Conservation (phyloP, 208 protist genomes). For the Wallacemonas collosoma region DNA sequence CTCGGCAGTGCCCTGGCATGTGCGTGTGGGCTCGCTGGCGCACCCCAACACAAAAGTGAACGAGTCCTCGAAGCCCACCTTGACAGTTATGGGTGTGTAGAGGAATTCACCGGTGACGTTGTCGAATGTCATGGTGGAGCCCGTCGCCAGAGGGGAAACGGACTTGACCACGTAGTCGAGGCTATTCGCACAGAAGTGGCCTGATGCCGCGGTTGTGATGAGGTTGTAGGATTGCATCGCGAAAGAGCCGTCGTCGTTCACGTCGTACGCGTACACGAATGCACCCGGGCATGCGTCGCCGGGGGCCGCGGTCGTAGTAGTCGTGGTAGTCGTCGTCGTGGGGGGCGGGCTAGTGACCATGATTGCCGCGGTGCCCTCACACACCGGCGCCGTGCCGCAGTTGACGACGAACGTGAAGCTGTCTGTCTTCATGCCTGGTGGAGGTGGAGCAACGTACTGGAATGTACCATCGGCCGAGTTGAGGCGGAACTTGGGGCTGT, state of each 20-base stretch:
- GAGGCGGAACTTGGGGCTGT: constrained; percentile 22
- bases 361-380: constrained; percentile 27
- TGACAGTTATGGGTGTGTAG: constrained; percentile 40
- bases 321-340: constrained; percentile 14
- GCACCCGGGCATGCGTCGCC: constrained; percentile 33
- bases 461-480: constrained; percentile 16
- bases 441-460: constrained; percentile 20
- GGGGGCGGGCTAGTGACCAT: constrained; percentile 15
- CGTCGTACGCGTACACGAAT: constrained; percentile 38
- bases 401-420: constrained; percentile 23
- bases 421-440: constrained; percentile 18
- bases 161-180: constrained; percentile 17
- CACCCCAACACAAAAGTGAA: constrained; percentile 70
- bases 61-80: constrained; percentile 31
- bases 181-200: constrained; percentile 11
- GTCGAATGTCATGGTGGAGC: constrained; percentile 24
- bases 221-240: constrained; percentile 1
- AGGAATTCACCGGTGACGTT: constrained; percentile 38
- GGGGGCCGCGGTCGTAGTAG: constrained; percentile 15
- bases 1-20: constrained; percentile 38
- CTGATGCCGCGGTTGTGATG: constrained; percentile 14
- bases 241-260: constrained; percentile 40
- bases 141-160: constrained; percentile 12
- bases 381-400: constrained; percentile 19
- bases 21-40: constrained; percentile 16